Evolutionary conservation across 2,329 filamentous ascomycete genomes (phyloP).

Genomic region (Aspergillus neoniger): DNA sequence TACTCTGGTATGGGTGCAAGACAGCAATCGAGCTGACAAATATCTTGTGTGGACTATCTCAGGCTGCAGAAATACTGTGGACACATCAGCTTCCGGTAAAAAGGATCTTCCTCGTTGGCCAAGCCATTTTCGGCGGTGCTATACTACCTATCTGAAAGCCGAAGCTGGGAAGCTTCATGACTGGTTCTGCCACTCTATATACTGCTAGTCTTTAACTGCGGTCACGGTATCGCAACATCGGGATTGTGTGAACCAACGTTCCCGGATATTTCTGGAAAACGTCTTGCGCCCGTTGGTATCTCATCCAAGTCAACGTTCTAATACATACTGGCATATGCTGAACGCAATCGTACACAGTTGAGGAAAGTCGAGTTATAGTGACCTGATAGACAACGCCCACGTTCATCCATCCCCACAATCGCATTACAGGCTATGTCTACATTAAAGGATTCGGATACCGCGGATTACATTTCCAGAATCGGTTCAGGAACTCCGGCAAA

Average conservation of each 20-base stretch:
- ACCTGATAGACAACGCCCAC: neutral
- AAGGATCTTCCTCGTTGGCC: neutral
- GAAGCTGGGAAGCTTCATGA: neutral
- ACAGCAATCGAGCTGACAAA: neutral
- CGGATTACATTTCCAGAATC: conserved; percentile 2
- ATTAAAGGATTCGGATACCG: neutral
- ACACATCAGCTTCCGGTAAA: neutral
- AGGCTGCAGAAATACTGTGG: neutral
- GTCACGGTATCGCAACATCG: neutral
- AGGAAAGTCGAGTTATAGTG: neutral
- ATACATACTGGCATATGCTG: neutral
- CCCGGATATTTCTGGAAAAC: neutral
- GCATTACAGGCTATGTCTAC: neutral
- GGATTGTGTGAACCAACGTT: neutral
- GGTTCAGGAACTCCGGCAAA: conserved; percentile 5
- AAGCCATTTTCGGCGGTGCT: neutral
- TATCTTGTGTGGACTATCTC: neutral
- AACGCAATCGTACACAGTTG: neutral
- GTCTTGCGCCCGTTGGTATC: neutral
- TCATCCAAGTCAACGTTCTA: no score
- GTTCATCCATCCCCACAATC: neutral
- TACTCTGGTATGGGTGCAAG: neutral
- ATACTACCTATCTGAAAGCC: neutral
- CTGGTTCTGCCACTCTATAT: neutral
- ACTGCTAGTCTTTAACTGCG: neutral